Evolutionary conservation across 257 asterid species (phyloP).

Genomic region (Coffea eugenioides): DNA sequence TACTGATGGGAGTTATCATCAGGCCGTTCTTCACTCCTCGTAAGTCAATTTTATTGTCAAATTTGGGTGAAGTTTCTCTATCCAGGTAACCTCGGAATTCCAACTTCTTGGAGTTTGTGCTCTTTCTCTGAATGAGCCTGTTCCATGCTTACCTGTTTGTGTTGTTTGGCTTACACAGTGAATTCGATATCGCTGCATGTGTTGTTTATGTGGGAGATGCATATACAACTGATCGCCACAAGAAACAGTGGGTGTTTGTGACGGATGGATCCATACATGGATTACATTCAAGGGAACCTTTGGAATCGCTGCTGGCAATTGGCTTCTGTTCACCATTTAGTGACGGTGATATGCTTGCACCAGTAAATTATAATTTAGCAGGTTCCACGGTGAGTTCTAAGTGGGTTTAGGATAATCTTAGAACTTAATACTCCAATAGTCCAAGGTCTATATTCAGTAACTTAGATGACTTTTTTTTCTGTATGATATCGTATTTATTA

Average conservation of each 20-base stretch:
- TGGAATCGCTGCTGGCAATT: constrained; percentile 66
- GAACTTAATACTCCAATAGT: neutral
- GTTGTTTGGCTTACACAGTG: constrained; percentile 50
- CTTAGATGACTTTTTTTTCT: neutral
- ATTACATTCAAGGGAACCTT: constrained; percentile 32
- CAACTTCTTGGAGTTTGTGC: constrained; percentile 17
- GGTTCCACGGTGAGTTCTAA: constrained; percentile 72
- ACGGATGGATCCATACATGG: constrained; percentile 60
- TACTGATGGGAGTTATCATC: constrained; percentile 29
- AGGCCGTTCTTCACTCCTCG: constrained; percentile 84
- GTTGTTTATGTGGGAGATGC: constrained; percentile 81
- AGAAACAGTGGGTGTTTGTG: constrained; percentile 93
- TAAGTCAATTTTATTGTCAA: constrained; percentile 54
- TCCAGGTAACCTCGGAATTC: constrained; percentile 49
- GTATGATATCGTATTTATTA: neutral
- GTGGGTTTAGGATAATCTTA: neutral
- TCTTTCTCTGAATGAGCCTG: constrained; percentile 13
- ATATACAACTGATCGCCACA: constrained; percentile 53
- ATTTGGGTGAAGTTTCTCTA: constrained; percentile 71
- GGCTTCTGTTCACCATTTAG: constrained; percentile 55
- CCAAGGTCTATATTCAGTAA: neutral
- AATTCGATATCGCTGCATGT: constrained; percentile 84
- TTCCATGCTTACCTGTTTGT: constrained; percentile 23
- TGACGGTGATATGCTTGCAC: constrained; percentile 48
- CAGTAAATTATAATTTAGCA: constrained; percentile 50